These are phyloP conservation scores for Cyberlindnera subsufficiens DNA, from an alignment of 805 yeast genomes.

Conservation along the genomic window DNA sequence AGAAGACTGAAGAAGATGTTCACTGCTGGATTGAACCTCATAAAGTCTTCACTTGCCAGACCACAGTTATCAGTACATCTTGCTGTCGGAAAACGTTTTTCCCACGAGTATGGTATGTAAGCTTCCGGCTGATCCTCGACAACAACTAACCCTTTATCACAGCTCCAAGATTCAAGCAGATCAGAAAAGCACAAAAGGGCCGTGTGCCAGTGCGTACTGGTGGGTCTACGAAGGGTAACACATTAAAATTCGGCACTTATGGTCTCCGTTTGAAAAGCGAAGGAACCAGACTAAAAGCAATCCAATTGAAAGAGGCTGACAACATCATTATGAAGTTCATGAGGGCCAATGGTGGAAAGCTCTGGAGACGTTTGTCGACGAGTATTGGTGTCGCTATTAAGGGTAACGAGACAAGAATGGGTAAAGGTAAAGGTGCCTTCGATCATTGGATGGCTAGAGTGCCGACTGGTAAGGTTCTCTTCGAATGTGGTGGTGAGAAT, in stretches of 20 bases:
- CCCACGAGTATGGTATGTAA: conserved; percentile 21
- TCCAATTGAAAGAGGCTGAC: conserved; percentile 88
- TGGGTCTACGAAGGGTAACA: conserved; percentile 86
- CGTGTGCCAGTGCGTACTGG: conserved; percentile 93
- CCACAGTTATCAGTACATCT: conserved; percentile 8
- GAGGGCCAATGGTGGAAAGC: conserved; percentile 68
- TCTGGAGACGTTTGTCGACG: conserved; percentile 77
- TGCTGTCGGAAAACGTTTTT: conserved; percentile 21
- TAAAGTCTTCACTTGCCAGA: conserved; percentile 7
- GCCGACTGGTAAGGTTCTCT: conserved; percentile 89
- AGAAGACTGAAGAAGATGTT: conserved; percentile 1
- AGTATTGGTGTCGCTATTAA: conserved; percentile 89
- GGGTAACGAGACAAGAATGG: conserved; percentile 99
- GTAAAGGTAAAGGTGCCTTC: conserved; percentile 97
- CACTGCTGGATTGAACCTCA: conserved; percentile 5
- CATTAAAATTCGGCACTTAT: conserved; percentile 72
- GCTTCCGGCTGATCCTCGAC: background rate
- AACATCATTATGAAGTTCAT: conserved; percentile 77
- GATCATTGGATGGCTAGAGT: conserved; percentile 97
- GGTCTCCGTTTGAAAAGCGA: conserved; percentile 87
- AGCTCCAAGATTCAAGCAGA: conserved; percentile 25
- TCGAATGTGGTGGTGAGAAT: conserved; percentile 70
- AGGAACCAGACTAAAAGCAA: conserved; percentile 81
- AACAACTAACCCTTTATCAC: background rate
- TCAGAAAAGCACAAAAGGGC: conserved; percentile 82